Conservation (phyloP, 208 protist genomes). For the Leishmania mexicana region DNA sequence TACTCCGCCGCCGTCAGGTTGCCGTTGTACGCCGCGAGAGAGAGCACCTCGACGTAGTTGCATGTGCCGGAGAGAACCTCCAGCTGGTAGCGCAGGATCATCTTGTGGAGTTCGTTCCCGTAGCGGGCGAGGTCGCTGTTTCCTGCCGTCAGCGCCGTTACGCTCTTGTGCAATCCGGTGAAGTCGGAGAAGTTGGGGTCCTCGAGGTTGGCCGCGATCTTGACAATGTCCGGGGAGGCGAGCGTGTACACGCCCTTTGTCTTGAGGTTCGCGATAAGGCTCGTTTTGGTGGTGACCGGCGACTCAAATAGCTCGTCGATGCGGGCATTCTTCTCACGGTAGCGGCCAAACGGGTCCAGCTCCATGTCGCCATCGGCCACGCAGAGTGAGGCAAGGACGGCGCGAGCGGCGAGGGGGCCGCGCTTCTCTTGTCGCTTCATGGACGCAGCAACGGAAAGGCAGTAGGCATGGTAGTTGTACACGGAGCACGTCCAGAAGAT, state of each 20-base stretch:
- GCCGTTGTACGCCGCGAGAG: constrained; percentile 43
- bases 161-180: constrained; percentile 28
- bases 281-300: constrained; percentile 37
- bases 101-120: constrained; percentile 29
- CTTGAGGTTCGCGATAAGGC: constrained; percentile 37
- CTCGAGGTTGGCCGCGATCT: constrained; percentile 25
- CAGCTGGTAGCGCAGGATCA: constrained; percentile 69
- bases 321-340: constrained; percentile 40
- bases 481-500: constrained; percentile 73
- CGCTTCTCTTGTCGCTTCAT: constrained; percentile 37
- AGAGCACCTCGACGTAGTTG: constrained; percentile 47
- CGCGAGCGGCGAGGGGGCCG: constrained; percentile 43
- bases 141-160: constrained; percentile 22
- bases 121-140: constrained; percentile 33
- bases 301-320: constrained; percentile 69
- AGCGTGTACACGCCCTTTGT: constrained; percentile 24
- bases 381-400: constrained; percentile 75
- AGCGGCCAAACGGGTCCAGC: constrained; percentile 53
- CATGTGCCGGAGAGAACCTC: constrained; percentile 46
- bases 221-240: constrained; percentile 15
- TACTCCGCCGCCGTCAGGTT: constrained; percentile 53
- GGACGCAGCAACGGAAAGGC: constrained; percentile 52
- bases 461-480: constrained; percentile 76
- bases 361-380: constrained; percentile 46
- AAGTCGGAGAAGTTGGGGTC: constrained; percentile 33